Evolutionary conservation across 371 early-diverging fungal species (phyloP).

Genomic region (Capillidium heterosporum): DNA sequence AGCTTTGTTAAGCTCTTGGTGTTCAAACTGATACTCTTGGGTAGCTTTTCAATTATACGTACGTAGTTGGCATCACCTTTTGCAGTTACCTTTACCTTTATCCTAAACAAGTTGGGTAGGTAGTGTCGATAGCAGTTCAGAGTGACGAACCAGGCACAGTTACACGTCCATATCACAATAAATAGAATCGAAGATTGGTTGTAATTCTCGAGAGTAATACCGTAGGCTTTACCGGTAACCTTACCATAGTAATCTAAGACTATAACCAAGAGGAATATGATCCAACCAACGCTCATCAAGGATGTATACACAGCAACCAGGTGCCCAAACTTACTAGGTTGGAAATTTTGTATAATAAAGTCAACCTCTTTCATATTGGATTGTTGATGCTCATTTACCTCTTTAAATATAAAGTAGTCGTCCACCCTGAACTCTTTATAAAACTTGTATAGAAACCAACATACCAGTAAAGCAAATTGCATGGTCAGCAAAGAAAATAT

Average conservation of each 20-base stretch:
- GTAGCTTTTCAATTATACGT: slow-evolving; percentile 28
- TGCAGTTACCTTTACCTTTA: slow-evolving; percentile 24
- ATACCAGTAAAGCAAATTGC: slow-evolving; percentile 11
- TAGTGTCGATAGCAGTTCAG: slow-evolving; percentile 19
- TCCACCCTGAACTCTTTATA: neutral
- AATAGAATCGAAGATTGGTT: slow-evolving; percentile 37
- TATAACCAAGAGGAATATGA: slow-evolving; percentile 38
- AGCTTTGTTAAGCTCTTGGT: slow-evolving; percentile 8
- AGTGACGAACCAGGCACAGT: slow-evolving; percentile 34
- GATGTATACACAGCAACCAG: slow-evolving; percentile 24
- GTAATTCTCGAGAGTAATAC: slow-evolving; percentile 27
- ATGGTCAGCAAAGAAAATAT: slow-evolving; percentile 22
- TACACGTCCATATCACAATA: slow-evolving; percentile 43
- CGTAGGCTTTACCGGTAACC: slow-evolving; percentile 15
- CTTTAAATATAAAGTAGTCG: neutral
- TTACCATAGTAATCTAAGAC: slow-evolving; percentile 46
- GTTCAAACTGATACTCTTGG: slow-evolving; percentile 2
- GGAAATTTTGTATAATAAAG: slow-evolving; percentile 36
- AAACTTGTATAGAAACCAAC: slow-evolving; percentile 28
- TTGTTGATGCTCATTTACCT: too few relatives aligned
- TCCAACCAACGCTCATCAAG: slow-evolving; percentile 34
- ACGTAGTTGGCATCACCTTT: slow-evolving; percentile 27
- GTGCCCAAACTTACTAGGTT: slow-evolving; percentile 29
- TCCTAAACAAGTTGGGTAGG: slow-evolving; percentile 40
- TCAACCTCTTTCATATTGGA: slow-evolving; percentile 12